Base-by-base conservation (phyloP, 2,329 filamentous ascomycete species). In the Microascus cirrosus region DNA sequence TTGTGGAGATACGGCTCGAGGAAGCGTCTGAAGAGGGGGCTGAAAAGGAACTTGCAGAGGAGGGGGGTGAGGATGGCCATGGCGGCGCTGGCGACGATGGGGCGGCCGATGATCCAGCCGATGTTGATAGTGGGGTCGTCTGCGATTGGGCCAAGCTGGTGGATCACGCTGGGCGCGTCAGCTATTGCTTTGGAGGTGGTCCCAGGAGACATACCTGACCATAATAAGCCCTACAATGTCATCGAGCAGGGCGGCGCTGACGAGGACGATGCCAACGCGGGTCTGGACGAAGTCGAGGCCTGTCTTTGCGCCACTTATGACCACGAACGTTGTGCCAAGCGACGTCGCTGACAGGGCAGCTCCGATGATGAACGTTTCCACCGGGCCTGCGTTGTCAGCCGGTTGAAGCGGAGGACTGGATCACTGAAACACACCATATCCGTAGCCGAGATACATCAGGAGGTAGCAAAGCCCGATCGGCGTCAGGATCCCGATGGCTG, bases 191-290 rank as follows among this genome's bases (percentile, higher is more conserved):
- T 42, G 36, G 36, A 15, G 36, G 12, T 3, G 36, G 18, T 3
- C 18, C 18, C 36, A 4, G 50, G 50, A 53, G 51, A 34, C 51
- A 15, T 28, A 53, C 51, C 51, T 53, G 48, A 57, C 55, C 62
- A 75, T 72, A 55, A 77, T 70, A 12, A 77, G 69, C 2, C 73
- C 74, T 1, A 71, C 69, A 1, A 76, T 72, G 62, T 77, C 74
- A 62, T 76, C 74, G 39, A 77, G 74, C 24, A 77, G 71, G 11
- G 74, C 74, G 0, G 74, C 74, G 61, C 73, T 74, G 54, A 76
- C 69, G 2, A 77, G 70, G 1, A 77, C 68, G 12, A 72, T 71
- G 20, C 74, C 73, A 1, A 76, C 69, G 32, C 70, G 67, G 1
- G 74, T 76, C 48, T 76, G 71, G 0, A 68, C 66, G 8, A 77